Conservation (phyloP, 2,329 filamentous ascomycete genomes). For the Phoma herbarum region DNA sequence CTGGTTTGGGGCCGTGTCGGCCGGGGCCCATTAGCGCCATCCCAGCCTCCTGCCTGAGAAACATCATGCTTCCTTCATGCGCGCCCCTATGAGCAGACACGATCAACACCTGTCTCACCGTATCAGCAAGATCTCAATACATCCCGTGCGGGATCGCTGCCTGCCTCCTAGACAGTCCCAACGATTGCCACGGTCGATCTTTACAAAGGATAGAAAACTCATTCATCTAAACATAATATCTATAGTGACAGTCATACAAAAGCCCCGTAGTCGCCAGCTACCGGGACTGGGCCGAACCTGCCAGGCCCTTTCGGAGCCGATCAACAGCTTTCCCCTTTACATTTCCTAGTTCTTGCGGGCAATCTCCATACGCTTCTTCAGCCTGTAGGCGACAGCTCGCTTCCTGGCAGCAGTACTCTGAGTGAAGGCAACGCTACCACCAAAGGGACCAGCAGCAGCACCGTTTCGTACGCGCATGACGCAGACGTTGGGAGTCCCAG, state of each 20-base stretch:
- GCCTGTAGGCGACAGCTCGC: conserved; percentile 66
- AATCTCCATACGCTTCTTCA: conserved; percentile 52
- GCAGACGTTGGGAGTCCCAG: conserved; percentile 69
- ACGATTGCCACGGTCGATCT: not conserved
- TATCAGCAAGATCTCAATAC: not conserved
- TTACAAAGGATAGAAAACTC: not conserved
- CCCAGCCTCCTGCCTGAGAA: not conserved
- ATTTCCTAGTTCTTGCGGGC: conserved; percentile 33
- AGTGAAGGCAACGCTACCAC: conserved; percentile 72
- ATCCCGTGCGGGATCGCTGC: not conserved
- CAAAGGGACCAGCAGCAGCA: conserved; percentile 71
- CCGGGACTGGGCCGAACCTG: not conserved
- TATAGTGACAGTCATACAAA: not conserved
- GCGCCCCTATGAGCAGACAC: not conserved
- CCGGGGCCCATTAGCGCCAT: not conserved
- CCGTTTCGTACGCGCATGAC: conserved; percentile 71
- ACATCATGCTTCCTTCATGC: not conserved
- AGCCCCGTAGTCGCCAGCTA: conserved; percentile 1
- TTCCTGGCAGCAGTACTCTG: conserved; percentile 66
- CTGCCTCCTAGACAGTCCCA: not conserved
- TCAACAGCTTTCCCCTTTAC: not conserved
- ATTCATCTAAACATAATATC: not conserved
- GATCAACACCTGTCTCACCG: not conserved
- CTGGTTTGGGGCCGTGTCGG: not conserved
- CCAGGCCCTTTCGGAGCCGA: not conserved